Evolutionary conservation across 2,329 filamentous ascomycete species (phyloP).

Genomic region (Colletotrichum euphorbiae): DNA sequence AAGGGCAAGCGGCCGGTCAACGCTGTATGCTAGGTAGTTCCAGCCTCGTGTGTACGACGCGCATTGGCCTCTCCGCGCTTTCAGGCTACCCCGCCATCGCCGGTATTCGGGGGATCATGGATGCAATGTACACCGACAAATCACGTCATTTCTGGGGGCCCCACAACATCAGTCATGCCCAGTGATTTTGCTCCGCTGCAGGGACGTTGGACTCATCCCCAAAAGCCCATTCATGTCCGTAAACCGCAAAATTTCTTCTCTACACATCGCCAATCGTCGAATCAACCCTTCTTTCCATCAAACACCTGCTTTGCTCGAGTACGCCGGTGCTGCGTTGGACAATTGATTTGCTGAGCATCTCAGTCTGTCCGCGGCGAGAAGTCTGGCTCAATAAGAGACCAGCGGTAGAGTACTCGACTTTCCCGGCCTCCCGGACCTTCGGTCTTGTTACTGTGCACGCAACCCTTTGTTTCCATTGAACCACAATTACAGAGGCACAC

Average conservation of each 20-base stretch:
- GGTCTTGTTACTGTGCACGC: background rate
- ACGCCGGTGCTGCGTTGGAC: conserved; percentile 41
- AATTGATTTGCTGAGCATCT: conserved; percentile 41
- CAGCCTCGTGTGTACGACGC: background rate
- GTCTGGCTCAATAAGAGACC: conserved; percentile 41
- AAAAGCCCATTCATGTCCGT: conserved; percentile 37
- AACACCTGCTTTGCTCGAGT: conserved; percentile 38
- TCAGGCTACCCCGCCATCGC: conserved; percentile 26
- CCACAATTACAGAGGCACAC: background rate
- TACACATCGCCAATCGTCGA: conserved; percentile 6
- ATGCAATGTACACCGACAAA: conserved; percentile 29
- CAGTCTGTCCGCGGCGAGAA: conserved; percentile 41
- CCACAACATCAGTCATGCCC: conserved; percentile 21
- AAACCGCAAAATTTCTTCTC: conserved; percentile 1
- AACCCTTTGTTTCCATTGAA: background rate
- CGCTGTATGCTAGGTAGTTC: too few relatives aligned
- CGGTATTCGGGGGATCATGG: conserved; percentile 37
- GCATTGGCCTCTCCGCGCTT: conserved; percentile 4
- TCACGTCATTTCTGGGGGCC: conserved; percentile 36
- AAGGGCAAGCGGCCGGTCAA: background rate
- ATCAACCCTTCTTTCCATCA: background rate
- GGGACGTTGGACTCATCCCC: conserved; percentile 12
- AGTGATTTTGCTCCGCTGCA: background rate
- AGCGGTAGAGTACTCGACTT: conserved; percentile 41
- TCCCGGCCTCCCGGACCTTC: conserved; percentile 1